phyloP scores from a whole-genome alignment of 768 basidiomycete species.

The Antrodiella citrinella region DNA sequence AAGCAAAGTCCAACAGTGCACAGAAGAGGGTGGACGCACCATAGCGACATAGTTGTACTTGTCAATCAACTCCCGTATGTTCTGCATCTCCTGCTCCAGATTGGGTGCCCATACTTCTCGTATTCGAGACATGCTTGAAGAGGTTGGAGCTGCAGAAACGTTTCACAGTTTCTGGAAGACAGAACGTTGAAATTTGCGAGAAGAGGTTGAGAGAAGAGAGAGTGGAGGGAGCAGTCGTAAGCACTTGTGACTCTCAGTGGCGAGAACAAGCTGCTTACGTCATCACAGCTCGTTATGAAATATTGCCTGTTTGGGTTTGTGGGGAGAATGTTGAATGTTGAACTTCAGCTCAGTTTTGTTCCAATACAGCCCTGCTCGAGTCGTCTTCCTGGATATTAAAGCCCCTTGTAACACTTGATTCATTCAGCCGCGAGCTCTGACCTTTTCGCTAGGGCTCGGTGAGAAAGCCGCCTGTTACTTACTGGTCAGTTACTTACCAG shows the following conservation, averaged over 20 bases:
- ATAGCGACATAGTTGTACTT: slow-evolving; percentile 92
- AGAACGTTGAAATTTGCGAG: background rate
- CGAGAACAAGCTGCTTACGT: background rate
- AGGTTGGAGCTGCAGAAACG: background rate
- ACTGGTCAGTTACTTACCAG: too few species aligned
- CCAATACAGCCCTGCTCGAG: background rate
- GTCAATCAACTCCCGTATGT: slow-evolving; percentile 81
- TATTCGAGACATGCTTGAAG: slow-evolving; percentile 61
- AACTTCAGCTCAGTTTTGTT: background rate
- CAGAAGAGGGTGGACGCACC: slow-evolving; percentile 36
- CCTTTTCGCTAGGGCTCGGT: too few species aligned
- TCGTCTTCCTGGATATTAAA: too few species aligned
- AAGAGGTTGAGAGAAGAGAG: background rate
- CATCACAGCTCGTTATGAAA: background rate
- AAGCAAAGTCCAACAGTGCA: slow-evolving; percentile 1
- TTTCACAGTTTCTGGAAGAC: background rate
- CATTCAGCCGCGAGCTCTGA: too few species aligned
- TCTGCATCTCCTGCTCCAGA: slow-evolving; percentile 87
- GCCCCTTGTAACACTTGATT: too few species aligned
- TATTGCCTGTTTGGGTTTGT: background rate
- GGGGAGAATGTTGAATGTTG: background rate
- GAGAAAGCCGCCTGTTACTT: too few species aligned
- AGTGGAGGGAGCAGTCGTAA: background rate
- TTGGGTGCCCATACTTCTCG: slow-evolving; percentile 94
- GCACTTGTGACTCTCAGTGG: background rate